Percentiles rank a stretch among this genome's conserved stretches.
Conservation (phyloP, 345 rosid genomes). For the Durio zibethinus region DNA sequence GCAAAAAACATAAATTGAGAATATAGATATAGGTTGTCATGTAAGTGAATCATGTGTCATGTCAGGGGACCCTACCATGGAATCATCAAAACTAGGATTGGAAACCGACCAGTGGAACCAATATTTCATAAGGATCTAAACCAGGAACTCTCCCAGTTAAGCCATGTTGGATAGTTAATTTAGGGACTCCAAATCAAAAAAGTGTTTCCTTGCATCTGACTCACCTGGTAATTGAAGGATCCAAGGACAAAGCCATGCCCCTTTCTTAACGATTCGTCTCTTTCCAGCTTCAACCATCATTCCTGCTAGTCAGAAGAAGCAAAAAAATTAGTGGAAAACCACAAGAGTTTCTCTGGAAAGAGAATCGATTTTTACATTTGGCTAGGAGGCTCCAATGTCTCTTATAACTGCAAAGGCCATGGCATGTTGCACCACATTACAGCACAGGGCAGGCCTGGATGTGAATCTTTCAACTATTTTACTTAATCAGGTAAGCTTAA, state of each 20-base stretch:
- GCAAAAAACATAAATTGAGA: not conserved
- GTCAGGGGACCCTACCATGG: constrained; percentile 22
- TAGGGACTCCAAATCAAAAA: not conserved
- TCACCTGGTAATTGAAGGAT: constrained; percentile 11
- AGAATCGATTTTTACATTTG: not conserved
- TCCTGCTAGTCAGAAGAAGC: not conserved
- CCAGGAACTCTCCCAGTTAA: constrained; percentile 6
- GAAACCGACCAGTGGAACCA: constrained; percentile 25
- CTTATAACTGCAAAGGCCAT: not conserved
- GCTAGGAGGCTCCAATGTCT: not conserved
- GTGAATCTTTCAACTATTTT: not conserved
- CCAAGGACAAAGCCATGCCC: constrained; percentile 2
- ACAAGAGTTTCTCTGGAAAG: not conserved
- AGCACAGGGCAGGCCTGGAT: not conserved
- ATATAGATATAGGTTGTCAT: not conserved
- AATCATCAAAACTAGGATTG: constrained; percentile 29
- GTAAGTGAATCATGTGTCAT: constrained; percentile 21
- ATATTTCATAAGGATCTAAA: constrained; percentile 19
- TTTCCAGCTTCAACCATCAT: not conserved
- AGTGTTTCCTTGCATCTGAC: constrained; percentile 16
- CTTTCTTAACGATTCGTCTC: not conserved
- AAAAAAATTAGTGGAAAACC: not conserved
- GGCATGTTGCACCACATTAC: not conserved
- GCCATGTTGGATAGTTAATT: not conserved
- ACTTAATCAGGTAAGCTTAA: too few relatives aligned